Percentiles rank a stretch among this genome's conserved stretches.
Conservation (phyloP, 2,329 filamentous ascomycete species). For the Beauveria bassiana region DNA sequence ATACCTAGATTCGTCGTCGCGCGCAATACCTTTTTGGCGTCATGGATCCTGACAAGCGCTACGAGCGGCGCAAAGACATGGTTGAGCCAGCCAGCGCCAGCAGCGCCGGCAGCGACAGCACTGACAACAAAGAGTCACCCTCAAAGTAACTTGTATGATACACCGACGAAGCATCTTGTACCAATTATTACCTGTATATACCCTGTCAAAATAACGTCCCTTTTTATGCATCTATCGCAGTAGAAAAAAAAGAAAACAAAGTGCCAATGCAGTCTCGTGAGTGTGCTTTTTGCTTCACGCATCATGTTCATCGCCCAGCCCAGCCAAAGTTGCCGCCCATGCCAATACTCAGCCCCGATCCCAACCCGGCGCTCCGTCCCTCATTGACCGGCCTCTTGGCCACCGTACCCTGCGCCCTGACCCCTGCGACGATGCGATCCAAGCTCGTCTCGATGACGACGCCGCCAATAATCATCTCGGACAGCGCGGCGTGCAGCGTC, state of each 20-base stretch:
- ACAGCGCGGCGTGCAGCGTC: constrained; percentile 81
- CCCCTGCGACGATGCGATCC: constrained; percentile 80
- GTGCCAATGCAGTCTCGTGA: background rate
- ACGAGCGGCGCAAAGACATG: constrained; percentile 32
- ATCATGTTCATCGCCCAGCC: constrained; percentile 29
- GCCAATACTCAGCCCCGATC: constrained; percentile 46
- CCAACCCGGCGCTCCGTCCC: constrained; percentile 38
- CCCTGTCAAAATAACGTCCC: constrained; percentile 2
- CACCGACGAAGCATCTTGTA: constrained; percentile 20
- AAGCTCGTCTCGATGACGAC: constrained; percentile 90
- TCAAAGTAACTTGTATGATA: constrained; percentile 20
- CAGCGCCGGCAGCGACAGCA: constrained; percentile 11
- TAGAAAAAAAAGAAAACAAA: background rate
- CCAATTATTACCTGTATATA: constrained; percentile 17
- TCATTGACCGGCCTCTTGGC: constrained; percentile 75
- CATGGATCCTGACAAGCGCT: constrained; percentile 34
- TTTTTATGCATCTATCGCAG: constrained; percentile 4
- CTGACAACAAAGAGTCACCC: constrained; percentile 20
- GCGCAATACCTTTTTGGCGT: constrained; percentile 32
- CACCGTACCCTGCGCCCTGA: constrained; percentile 67
- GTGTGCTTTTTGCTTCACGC: background rate
- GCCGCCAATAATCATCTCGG: constrained; percentile 92
- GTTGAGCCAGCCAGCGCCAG: constrained; percentile 20
- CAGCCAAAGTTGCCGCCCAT: constrained; percentile 54
- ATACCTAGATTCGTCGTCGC: constrained; percentile 27